These are phyloP conservation scores for Sphagnum tenellum DNA, from an alignment of 225 moss, liverwort and hornwort species.

Conservation along the genomic window DNA sequence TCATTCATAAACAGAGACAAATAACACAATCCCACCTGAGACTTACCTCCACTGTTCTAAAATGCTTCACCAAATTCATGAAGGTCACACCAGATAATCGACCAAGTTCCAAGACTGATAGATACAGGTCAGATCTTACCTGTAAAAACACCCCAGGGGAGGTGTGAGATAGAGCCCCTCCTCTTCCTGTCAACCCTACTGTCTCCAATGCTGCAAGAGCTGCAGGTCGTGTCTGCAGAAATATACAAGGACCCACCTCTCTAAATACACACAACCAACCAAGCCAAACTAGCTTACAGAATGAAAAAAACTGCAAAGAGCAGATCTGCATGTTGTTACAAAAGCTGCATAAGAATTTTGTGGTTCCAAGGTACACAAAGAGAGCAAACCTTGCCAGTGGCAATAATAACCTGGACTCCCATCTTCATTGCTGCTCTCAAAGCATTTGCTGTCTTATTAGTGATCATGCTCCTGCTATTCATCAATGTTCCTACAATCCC, in stretches of 20 bases:
- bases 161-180: slow-evolving; percentile 42
- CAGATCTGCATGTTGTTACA: too few species aligned
- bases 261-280: too few species aligned
- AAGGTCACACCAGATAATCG: too few species aligned
- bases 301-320: too few species aligned
- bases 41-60: too few species aligned
- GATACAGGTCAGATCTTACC: slow-evolving; percentile 10
- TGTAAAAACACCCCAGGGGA: slow-evolving; percentile 71
- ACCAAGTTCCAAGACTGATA: not conserved
- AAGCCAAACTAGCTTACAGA: too few species aligned
- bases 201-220: slow-evolving; percentile 67
- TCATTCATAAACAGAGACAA: too few species aligned
- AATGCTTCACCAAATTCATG: too few species aligned
- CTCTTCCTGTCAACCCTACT: slow-evolving; percentile 57
- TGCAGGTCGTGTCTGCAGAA: slow-evolving; percentile 48
- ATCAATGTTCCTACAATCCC: slow-evolving; percentile 57
- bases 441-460: slow-evolving; percentile 55
- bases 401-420: slow-evolving; percentile 75
- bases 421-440: slow-evolving; percentile 52
- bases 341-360: not conserved
- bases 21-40: too few species aligned
- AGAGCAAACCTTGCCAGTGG: slow-evolving; percentile 77
- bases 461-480: slow-evolving; percentile 55
- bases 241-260: too few species aligned
- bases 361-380: not conserved